These are phyloP conservation scores for Curvularia hawaiiensis DNA, from an alignment of 2,329 filamentous ascomycete species.

Conservation along the genomic window DNA sequence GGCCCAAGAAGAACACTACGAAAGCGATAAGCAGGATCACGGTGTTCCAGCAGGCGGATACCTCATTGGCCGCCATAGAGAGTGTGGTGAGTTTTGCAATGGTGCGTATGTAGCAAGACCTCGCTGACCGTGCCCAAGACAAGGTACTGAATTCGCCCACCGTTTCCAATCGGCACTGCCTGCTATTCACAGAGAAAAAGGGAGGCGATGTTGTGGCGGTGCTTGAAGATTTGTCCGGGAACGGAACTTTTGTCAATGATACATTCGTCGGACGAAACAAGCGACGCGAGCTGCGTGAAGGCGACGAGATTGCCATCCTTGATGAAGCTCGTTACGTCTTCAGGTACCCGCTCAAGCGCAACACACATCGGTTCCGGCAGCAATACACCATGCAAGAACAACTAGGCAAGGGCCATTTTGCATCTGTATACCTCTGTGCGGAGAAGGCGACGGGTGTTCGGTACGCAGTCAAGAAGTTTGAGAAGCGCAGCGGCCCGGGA, in stretches of 20 bases:
- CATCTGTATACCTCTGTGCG: conserved; percentile 87
- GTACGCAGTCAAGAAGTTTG: conserved; percentile 95
- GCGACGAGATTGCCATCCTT: conserved; percentile 88
- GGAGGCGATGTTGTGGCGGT: conserved; percentile 68
- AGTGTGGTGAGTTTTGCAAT: conserved; percentile 73
- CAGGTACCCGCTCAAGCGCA: conserved; percentile 69
- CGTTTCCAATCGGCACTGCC: conserved; percentile 84
- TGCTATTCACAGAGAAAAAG: conserved; percentile 68
- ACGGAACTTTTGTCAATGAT: conserved; percentile 96
- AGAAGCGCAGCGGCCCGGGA: conserved; percentile 79
- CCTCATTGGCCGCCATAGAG: conserved; percentile 87
- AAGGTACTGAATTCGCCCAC: conserved; percentile 72
- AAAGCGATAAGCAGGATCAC: conserved; percentile 58
- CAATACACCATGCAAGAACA: conserved; percentile 85
- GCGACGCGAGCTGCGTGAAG: conserved; percentile 82
- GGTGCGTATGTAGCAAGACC: conserved; percentile 6
- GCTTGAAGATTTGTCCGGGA: conserved; percentile 91
- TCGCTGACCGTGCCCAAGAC: conserved; percentile 59
- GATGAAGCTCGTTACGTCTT: conserved; percentile 89
- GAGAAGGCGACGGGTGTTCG: conserved; percentile 82
- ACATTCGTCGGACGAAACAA: conserved; percentile 90
- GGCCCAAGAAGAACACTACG: conserved; percentile 66
- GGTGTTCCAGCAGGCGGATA: conserved; percentile 77
- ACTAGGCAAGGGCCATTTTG: conserved; percentile 94
- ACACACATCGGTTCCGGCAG: conserved; percentile 77